These are phyloP conservation scores for Aquilaria agallochum DNA, from an alignment of 441 rosid species.

Conservation along the genomic window DNA sequence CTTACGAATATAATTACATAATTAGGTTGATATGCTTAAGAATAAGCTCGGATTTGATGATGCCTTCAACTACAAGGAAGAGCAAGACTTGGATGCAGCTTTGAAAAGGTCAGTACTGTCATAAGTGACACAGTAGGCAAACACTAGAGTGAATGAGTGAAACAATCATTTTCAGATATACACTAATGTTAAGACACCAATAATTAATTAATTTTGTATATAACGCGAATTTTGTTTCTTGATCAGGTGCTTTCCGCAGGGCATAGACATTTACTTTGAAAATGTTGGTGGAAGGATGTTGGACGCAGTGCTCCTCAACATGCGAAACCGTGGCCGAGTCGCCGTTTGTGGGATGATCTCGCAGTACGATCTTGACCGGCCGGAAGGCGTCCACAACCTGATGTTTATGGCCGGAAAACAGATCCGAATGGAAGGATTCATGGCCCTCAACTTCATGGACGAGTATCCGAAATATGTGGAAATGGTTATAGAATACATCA, in stretches of 20 bases:
- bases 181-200: no score
- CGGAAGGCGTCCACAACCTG: slow-evolving; percentile 29
- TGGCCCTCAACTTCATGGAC: slow-evolving; percentile 7
- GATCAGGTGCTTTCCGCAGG: slow-evolving; percentile 28
- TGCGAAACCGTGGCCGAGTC: slow-evolving; percentile 27
- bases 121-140: no score
- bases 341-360: slow-evolving; percentile 35
- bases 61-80: slow-evolving; percentile 48
- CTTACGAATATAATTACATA: background rate
- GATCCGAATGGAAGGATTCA: slow-evolving; percentile 24
- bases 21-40: slow-evolving; percentile 34
- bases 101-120: slow-evolving; percentile 22
- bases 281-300: slow-evolving; percentile 39
- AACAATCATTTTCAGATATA: no score
- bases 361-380: slow-evolving; percentile 31
- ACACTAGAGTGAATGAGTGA: no score
- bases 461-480: slow-evolving; percentile 17
- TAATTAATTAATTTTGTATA: no score
- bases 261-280: slow-evolving; percentile 40
- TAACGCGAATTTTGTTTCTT: background rate
- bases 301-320: slow-evolving; percentile 35
- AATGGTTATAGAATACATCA: slow-evolving; percentile 14
- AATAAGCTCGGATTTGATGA: slow-evolving; percentile 39
- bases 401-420: slow-evolving; percentile 5
- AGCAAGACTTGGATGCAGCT: slow-evolving; percentile 21